Evolutionary conservation across 768 basidiomycete genomes (phyloP).

Genomic region (Amylocystis lapponica): DNA sequence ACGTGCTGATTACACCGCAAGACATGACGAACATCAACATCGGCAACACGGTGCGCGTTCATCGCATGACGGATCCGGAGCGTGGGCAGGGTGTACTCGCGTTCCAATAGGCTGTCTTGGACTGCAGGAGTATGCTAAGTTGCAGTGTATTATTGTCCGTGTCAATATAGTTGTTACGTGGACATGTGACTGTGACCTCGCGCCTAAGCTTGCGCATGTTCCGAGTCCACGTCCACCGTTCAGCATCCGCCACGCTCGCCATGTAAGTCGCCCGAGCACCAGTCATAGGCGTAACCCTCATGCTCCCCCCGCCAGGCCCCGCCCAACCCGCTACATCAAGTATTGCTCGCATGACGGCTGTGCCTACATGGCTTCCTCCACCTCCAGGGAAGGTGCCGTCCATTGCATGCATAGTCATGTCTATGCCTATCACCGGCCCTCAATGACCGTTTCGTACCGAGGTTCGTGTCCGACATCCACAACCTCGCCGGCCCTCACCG

Average conservation of each 20-base stretch:
- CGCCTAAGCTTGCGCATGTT: no score
- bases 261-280: no score
- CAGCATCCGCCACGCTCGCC: no score
- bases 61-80: slow-evolving; percentile 75
- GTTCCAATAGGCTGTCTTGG: slow-evolving; percentile 15
- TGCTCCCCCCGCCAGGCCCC: not conserved
- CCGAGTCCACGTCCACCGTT: no score
- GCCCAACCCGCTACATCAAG: not conserved
- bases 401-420: not conserved
- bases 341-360: not conserved
- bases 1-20: slow-evolving; percentile 94
- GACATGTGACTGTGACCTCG: no score
- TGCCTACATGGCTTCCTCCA: not conserved
- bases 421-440: not conserved
- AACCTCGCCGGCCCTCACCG: not conserved
- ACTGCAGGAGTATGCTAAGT: not conserved
- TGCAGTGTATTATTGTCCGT: no score
- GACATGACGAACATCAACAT: slow-evolving; percentile 73
- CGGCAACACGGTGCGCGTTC: slow-evolving; percentile 66
- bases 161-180: no score
- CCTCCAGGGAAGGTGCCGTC: not conserved
- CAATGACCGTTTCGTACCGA: not conserved
- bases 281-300: not conserved
- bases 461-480: not conserved
- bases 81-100: slow-evolving; percentile 51